phyloP scores from a whole-genome alignment of 805 yeast species.

The Maudiozyma turicensis region DNA sequence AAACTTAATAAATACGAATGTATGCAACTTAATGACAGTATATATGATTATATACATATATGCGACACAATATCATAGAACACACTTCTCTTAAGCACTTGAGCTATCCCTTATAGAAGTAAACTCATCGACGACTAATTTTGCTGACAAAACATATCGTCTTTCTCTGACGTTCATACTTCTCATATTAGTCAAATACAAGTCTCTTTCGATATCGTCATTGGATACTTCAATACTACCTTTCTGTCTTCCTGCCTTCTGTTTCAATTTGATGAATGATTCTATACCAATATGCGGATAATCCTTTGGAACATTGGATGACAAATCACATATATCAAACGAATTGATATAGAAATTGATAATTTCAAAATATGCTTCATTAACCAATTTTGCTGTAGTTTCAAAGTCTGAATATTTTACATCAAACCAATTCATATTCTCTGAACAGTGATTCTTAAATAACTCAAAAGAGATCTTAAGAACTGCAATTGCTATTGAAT shows the following conservation, averaged over 20 bases:
- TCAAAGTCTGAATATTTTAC: slow-evolving; percentile 20
- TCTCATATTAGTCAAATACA: slow-evolving; percentile 33
- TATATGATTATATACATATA: background rate
- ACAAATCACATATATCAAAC: slow-evolving; percentile 41
- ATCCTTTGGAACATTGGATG: slow-evolving; percentile 30
- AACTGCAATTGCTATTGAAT: slow-evolving; percentile 61
- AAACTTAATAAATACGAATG: background rate
- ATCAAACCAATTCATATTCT: slow-evolving; percentile 11
- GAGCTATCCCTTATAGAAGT: background rate
- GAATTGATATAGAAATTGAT: slow-evolving; percentile 53
- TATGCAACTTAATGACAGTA: background rate
- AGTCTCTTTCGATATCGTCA: slow-evolving; percentile 34
- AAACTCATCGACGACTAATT: slow-evolving; percentile 14
- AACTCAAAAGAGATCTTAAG: slow-evolving; percentile 51
- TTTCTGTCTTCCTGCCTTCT: slow-evolving; percentile 33
- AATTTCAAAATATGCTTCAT: slow-evolving; percentile 46
- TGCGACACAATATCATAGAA: background rate
- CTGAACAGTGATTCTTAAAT: slow-evolving; percentile 13
- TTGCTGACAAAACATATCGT: slow-evolving; percentile 38
- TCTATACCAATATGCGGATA: slow-evolving; percentile 20
- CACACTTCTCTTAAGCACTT: background rate
- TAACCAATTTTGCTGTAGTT: slow-evolving; percentile 27
- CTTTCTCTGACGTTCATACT: slow-evolving; percentile 34
- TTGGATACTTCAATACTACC: slow-evolving; percentile 24
- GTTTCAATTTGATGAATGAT: slow-evolving; percentile 34